Evolutionary conservation across 805 yeast genomes (phyloP).

Genomic region (Ascoidea tarda): DNA sequence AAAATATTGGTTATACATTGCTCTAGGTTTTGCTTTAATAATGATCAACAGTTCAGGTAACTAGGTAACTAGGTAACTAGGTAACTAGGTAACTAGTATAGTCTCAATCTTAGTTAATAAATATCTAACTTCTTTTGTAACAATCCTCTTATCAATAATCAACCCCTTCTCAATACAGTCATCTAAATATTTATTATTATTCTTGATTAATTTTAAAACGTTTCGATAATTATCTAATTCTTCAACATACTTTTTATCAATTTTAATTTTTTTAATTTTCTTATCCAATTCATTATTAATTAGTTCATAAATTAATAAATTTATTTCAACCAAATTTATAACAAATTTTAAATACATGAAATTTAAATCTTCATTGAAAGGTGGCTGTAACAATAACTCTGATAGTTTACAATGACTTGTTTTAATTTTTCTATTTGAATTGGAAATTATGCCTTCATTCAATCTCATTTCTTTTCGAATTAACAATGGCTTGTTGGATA

Average conservation of each 20-base stretch:
- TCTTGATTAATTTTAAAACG: too few species aligned
- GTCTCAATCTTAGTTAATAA: conserved; percentile 4
- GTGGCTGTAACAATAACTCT: not conserved
- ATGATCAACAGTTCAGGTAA: not conserved
- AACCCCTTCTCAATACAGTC: not conserved
- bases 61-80: too few species aligned
- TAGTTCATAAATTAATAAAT: not conserved
- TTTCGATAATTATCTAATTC: not conserved
- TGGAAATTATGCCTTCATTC: not conserved
- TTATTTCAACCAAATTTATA: not conserved
- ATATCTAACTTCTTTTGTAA: not conserved
- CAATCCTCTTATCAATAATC: not conserved
- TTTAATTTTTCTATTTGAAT: not conserved
- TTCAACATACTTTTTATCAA: too few species aligned
- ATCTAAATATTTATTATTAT: not conserved
- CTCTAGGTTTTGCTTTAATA: too few species aligned
- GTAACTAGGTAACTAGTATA: conserved; percentile 7
- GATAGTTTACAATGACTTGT: not conserved
- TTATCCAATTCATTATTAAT: not conserved
- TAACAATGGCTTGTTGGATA: not conserved
- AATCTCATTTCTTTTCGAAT: not conserved
- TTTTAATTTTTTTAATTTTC: too few species aligned
- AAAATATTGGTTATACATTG: too few species aligned
- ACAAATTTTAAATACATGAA: too few species aligned
- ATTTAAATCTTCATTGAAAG: not conserved